These are phyloP conservation scores for Mortierella antarctica DNA, from an alignment of 192 early-diverging fungal species.

Conservation along the genomic window DNA sequence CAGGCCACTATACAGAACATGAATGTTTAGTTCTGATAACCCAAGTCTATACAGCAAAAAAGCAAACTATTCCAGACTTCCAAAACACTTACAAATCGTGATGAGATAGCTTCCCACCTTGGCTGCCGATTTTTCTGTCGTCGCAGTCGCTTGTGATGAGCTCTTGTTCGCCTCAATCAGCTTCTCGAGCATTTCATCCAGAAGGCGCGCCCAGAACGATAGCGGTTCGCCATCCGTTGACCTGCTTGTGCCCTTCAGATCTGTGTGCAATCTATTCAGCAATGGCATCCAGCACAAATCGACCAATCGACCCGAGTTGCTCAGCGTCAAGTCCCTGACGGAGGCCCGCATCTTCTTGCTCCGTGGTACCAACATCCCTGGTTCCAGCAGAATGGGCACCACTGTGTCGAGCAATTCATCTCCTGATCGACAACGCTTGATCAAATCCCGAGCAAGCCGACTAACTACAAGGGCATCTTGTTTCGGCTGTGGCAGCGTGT, in stretches of 20 bases:
- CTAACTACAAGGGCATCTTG: constrained; percentile 7
- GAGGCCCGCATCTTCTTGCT: constrained; percentile 30
- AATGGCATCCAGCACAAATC: constrained; percentile 49
- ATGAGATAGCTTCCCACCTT: constrained; percentile 41
- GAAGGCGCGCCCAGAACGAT: constrained; percentile 36
- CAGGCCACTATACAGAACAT: constrained; percentile 26
- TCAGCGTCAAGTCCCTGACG: constrained; percentile 27
- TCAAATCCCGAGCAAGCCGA: constrained; percentile 32
- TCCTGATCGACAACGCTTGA: constrained; percentile 43
- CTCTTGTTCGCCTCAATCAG: constrained; percentile 32
- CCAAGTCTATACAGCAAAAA: not conserved
- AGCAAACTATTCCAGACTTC: not conserved
- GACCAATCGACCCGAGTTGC: constrained; percentile 29
- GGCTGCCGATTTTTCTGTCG: constrained; percentile 16
- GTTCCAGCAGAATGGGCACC: constrained; percentile 34
- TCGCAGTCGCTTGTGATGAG: constrained; percentile 11
- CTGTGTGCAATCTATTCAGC: constrained; percentile 20
- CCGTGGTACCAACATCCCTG: constrained; percentile 44
- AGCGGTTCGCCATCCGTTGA: constrained; percentile 26
- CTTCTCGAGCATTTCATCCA: constrained; percentile 39
- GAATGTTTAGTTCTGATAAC: not conserved
- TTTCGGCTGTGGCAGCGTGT: constrained; percentile 28
- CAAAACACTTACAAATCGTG: constrained; percentile 26
- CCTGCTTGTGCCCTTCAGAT: constrained; percentile 10
- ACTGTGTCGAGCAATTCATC: constrained; percentile 22